Evolutionary conservation across 208 protist genomes (phyloP), one percentile per base, ranked within the genome.

Genomic region (Vickermania ingenoplastis): DNA sequence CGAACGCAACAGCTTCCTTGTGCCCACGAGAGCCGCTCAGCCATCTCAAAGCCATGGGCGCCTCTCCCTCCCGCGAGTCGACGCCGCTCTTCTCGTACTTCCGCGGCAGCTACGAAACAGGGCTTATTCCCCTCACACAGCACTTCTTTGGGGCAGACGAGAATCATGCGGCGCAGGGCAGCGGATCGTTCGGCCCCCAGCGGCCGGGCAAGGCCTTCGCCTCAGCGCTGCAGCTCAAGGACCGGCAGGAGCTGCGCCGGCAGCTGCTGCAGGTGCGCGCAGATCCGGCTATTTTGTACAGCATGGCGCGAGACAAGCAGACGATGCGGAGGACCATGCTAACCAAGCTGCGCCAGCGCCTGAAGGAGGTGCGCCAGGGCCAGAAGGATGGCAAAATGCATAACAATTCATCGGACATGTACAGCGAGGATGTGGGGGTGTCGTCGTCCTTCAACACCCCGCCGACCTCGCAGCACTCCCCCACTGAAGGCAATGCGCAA

Each of bases 11-110:
- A n/a, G n/a, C n/a, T n/a, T n/a, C n/a, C n/a, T n/a, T n/a, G n/a
- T n/a, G n/a, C n/a, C n/a, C n/a, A n/a, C n/a, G n/a, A n/a, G n/a
- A n/a, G n/a, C n/a, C n/a, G n/a, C n/a, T n/a, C n/a, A n/a, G n/a
- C n/a, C n/a, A n/a, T n/a, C n/a, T n/a, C n/a, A n/a, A n/a, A n/a
- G n/a, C n/a, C 14, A 92, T 92, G 85, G 85, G 85, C 1, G 85
- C 69, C 23, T 64, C 65, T 26, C 85, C 85, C 1, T 92, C 85
- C 7, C 68, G 65, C 23, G 81, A 92, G 59, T 66, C 61, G 17
- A 75, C 68, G 25, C 75, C 71, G 17, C 68, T 92, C n/a, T 92
- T 88, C 61, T 92, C 85, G 22, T 89, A 89, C 67, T 89, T 92
- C 67, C 63, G 86, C 26, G 86, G 86, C 14, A 92, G 73, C 29